These are phyloP conservation scores for Maudiozyma saulgeensis DNA, from an alignment of 805 yeast genomes.

Conservation along the genomic window DNA sequence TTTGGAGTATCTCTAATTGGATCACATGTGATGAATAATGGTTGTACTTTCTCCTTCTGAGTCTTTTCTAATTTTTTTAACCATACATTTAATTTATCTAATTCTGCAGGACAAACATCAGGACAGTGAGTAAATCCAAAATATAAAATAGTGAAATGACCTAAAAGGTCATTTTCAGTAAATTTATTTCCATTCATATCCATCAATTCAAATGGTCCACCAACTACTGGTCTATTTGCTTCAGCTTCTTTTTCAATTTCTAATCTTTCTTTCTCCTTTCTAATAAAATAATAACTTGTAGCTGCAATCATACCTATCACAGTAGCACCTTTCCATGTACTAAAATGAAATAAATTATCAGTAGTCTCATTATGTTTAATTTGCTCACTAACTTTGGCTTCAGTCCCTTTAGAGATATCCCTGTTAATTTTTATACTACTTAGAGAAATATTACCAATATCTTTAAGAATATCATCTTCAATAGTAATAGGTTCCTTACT, in stretches of 20 bases:
- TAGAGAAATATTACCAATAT: slow-evolving; percentile 1
- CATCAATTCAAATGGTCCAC: slow-evolving; percentile 58
- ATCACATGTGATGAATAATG: slow-evolving; percentile 89
- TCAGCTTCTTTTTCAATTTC: slow-evolving; percentile 73
- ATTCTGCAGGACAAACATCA: slow-evolving; percentile 95
- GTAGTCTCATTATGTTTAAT: neutral
- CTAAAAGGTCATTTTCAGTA: slow-evolving; percentile 66
- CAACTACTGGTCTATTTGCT: slow-evolving; percentile 78
- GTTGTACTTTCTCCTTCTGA: slow-evolving; percentile 49
- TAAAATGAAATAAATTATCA: slow-evolving; percentile 33
- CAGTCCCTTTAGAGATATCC: neutral
- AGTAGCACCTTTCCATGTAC: slow-evolving; percentile 76
- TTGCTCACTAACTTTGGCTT: neutral
- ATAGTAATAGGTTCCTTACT: neutral
- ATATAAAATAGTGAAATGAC: slow-evolving; percentile 71
- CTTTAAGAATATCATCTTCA: neutral
- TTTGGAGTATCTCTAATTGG: slow-evolving; percentile 90
- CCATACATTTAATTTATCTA: slow-evolving; percentile 73
- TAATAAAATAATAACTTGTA: slow-evolving; percentile 58
- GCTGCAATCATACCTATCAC: slow-evolving; percentile 57
- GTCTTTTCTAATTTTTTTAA: slow-evolving; percentile 52
- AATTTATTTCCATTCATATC: slow-evolving; percentile 65
- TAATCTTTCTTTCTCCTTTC: slow-evolving; percentile 62
- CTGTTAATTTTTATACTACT: slow-evolving; percentile 2
- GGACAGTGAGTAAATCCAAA: slow-evolving; percentile 98